Base-by-base conservation (phyloP, 2,329 filamentous ascomycete species). In the Neopestalotiopsis sp. region DNA sequence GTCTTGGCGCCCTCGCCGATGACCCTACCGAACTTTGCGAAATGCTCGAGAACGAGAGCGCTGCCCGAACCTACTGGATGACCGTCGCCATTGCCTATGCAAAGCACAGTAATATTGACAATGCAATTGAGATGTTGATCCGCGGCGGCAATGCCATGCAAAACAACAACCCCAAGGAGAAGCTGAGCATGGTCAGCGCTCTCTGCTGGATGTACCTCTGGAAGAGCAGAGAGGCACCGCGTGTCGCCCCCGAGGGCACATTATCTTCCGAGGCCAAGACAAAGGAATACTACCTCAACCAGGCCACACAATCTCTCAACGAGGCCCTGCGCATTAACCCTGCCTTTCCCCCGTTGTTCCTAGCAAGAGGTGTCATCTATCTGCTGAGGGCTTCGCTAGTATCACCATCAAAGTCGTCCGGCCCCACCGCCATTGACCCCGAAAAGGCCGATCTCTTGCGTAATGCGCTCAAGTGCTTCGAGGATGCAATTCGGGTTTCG, bases 21-120 rank as follows among this genome's bases (percentile, higher is more conserved):
- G 96, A 98, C 78, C 94, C 94, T 24, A 97, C 93, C 61, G 96
- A 99, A 83, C 88, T 99, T 5, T 99, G 96, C 80, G 96, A 94
- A 38, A 88, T 99, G 65, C 90, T 99, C 72, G 95, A 99, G 83
- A 97, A 96, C 77, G 97, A 99, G 81, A 91, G 92, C 76, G 95
- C 94, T 17, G 92, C 94, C 49, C 94, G 95, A 76, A 94, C 91
- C 66, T 97, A 97, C 74, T 99, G 97, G 97, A 95, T 99, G 86
- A 95, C 94, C n/a, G 96, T 98, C 73, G 93, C 97, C 57, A 87
- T 98, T 69, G 95, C 95, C 62, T 99, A 99, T 78, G 95, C 96
- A 56, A 99, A 98, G 83, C 94, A 97, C 83, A 91, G 92, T 78
- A 97, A 97, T 83, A 89, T 96, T 71, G 95, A 98, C 78, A 93